These are phyloP conservation scores for Tarenaya hassleriana DNA, from an alignment of 345 rosid species.

Conservation along the genomic window DNA sequence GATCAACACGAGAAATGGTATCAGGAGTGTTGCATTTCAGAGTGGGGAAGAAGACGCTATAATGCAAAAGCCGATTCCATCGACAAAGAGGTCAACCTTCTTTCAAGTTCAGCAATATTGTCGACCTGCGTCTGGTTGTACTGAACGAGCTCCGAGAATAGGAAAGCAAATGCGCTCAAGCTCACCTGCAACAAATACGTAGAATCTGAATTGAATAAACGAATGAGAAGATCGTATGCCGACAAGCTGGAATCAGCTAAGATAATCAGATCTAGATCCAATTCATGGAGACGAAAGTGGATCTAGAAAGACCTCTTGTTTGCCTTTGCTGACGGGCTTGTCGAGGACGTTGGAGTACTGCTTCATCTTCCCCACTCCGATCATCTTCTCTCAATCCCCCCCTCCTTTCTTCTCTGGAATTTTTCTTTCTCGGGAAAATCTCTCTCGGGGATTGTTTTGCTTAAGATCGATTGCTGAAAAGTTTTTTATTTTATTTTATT, in stretches of 20 bases:
- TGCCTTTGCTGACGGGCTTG: conserved; percentile 94
- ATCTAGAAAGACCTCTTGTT: conserved; percentile 64
- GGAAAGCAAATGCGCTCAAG: conserved; percentile 45
- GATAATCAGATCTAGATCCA: conserved; percentile 17
- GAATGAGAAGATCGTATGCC: neutral
- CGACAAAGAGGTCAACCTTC: conserved; percentile 53
- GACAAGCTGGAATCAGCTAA: too few relatives aligned
- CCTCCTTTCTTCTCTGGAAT: too few relatives aligned
- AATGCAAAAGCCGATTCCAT: too few relatives aligned
- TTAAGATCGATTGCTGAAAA: conserved; percentile 20
- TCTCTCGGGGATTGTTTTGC: too few relatives aligned
- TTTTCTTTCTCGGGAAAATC: too few relatives aligned
- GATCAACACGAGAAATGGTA: too few relatives aligned
- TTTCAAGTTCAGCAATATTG: conserved; percentile 86
- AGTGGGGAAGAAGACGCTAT: too few relatives aligned
- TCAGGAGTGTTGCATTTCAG: too few relatives aligned
- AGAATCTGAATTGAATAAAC: conserved; percentile 12
- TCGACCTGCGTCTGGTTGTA: conserved; percentile 96
- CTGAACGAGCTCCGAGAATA: conserved; percentile 88
- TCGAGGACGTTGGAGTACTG: conserved; percentile 93
- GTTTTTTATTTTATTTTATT: neutral
- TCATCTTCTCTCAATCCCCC: conserved; percentile 53
- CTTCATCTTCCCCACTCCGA: conserved; percentile 92
- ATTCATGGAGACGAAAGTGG: conserved; percentile 12
- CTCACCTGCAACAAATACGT: conserved; percentile 39